Evolutionary conservation across 352 stramenopile species (phyloP), one percentile per base, ranked within the genome.

Genomic region (Globisporangium canariense): DNA sequence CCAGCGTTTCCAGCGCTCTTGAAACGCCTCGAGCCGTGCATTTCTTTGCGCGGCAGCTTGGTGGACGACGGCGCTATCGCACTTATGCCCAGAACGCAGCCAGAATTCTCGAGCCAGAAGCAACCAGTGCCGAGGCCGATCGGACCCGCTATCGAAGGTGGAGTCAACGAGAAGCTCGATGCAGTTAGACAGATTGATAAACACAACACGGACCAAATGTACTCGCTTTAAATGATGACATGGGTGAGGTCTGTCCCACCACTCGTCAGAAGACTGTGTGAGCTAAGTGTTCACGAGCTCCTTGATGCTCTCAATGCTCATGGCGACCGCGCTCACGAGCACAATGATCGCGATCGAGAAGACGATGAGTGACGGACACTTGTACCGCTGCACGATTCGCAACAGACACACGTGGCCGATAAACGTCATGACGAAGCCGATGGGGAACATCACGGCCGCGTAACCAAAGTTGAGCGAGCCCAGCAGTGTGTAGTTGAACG

Each of bases 281-380:
- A 20, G 22, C 51, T 57, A 43, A 30, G 51, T 30, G 47, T 62
- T 65, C 49, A 80, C 41, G 20, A 81, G 30, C 14, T 71, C 62
- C 45, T 72, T 67, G 41, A 88, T 69, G 46, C 78, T 87, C 55
- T 88, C 72, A 63, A 90, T 55, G 63, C 61, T 83, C 81, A 90
- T 90, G 62, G 78, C 81, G 47, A 80, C 69, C 11, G 78, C 78
- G 65, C 81, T 90, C 25, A 88, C 62, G 58, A 88, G 69, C 46
- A 90, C 78, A 63, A 90, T 76, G 57, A 71, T 69, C 62, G 81
- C 81, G 77, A 90, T 90, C 45, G 81, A 90, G 58, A 87, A 87
- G 41, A 90, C 72, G 36, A 90, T 83, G 40, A 90, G 72, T 16
- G 78, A 88, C 63, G 81, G 81, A 32, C 81, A 90, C 56, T 84